Base-by-base conservation (phyloP, 1,284 basidiomycete species). In the Cryptococcus sp. region DNA sequence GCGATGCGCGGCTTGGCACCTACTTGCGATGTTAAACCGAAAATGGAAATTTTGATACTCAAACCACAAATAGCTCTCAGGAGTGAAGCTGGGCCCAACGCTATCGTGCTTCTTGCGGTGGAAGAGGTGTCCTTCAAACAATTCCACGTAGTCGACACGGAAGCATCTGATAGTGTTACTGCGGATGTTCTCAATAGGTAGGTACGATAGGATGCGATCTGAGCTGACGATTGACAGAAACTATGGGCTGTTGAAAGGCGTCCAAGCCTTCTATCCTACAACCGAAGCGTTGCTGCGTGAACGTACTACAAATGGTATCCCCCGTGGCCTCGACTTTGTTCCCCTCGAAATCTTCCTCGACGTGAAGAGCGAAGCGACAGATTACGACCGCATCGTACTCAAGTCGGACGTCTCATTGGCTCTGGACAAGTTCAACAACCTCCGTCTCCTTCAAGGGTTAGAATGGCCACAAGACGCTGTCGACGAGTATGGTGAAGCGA, bases 401-500 rank as follows among this genome's bases (percentile, higher is more conserved):
- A 89, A 92, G 73, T 93, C 93, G 0, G 87, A 92, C 64, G 91
- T 91, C 4, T 86, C 83, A 1, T 84, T 96, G 64, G 87, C 88
- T 54, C 91, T 94, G 73, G 95, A 99, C 82, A 93, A 91, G 75
- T 97, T 97, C 81, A 98, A 99, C 75, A 86, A 89, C 47, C 83
- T 95, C 13, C 87, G 93, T 26, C 80, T 96, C 50, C 86, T 89
- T 44, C 91, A 88, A 68, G 87, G 41, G 82, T 84, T 52, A 77
- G 82, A 59, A 60, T 78, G 60, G 75, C 75, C 63, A 48, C 50
- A 52, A 29, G 56, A 76, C 13, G 71, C 76, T 38, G 67, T 77
- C 39, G 72, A 80, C 48, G 64, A 69, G n/a, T 64, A 66, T 52
- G 77, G 73, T 51, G 77, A 80, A 43, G 76, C 76, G 20, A 81